Conservation (phyloP, 225 moss, liverwort and hornwort species). For the Asterella californica region DNA sequence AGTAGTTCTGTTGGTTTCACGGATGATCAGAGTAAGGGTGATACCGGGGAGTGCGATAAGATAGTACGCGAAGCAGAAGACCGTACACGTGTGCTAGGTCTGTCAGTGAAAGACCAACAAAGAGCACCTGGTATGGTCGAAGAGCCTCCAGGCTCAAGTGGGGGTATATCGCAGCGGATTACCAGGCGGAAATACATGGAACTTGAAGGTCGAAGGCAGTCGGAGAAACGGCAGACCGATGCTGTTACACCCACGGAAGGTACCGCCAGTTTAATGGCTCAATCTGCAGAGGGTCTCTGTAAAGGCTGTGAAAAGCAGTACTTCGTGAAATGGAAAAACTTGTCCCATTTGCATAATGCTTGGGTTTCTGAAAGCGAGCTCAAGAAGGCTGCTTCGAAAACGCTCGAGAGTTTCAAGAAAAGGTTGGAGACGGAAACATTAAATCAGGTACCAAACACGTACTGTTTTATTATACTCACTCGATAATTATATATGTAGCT, state of each 20-base stretch:
- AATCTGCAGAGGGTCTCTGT: not conserved
- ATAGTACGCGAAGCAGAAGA: conserved; percentile 8
- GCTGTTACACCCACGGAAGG: not conserved
- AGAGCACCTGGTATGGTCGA: not conserved
- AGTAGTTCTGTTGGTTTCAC: not conserved
- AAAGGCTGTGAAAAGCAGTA: conserved; percentile 46
- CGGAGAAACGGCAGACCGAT: conserved; percentile 14
- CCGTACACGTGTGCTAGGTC: conserved; percentile 13
- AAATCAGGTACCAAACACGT: conserved; percentile 50
- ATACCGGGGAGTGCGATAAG: not conserved
- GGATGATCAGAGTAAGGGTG: not conserved
- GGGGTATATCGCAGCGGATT: conserved; percentile 10
- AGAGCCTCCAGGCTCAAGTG: not conserved
- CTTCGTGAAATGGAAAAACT: conserved; percentile 85
- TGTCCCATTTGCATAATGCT: conserved; percentile 71
- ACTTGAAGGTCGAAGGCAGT: conserved; percentile 25
- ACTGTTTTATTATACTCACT: not conserved
- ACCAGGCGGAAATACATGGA: conserved; percentile 19
- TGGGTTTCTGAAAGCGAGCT: conserved; percentile 79
- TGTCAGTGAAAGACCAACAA: conserved; percentile 28
- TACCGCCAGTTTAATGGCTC: not conserved
- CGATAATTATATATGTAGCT: too few species aligned
- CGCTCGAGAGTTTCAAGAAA: conserved; percentile 61
- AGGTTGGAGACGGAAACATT: conserved; percentile 25
- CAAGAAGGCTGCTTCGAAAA: conserved; percentile 60